Percentiles rank a stretch among this genome's conserved stretches.
Evolutionary conservation across 2,329 filamentous ascomycete species (phyloP).

Genomic region (Diaporthe velutina): DNA sequence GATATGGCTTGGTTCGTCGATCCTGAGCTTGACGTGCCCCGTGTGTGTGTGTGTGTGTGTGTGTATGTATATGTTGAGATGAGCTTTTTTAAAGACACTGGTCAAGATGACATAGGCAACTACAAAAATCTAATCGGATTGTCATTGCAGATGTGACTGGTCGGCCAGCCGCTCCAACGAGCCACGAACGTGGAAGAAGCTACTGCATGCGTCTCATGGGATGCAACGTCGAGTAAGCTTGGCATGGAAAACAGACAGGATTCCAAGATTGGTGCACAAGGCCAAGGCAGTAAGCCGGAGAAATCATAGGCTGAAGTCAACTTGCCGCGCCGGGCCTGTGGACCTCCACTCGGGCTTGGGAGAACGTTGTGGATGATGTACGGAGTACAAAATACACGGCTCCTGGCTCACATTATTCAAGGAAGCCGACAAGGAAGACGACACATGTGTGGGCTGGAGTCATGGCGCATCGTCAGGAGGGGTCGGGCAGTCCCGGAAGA

Average conservation of each 20-base stretch:
- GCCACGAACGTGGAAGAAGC: slow-evolving; percentile 22
- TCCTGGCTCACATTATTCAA: neutral
- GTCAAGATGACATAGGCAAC: neutral
- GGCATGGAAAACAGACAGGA: neutral
- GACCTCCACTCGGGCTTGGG: neutral
- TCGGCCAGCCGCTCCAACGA: neutral
- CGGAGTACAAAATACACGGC: neutral
- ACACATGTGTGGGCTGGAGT: slow-evolving; percentile 19
- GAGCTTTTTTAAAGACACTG: neutral
- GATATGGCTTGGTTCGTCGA: slow-evolving; percentile 4
- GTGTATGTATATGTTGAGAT: neutral
- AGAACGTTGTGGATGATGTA: neutral
- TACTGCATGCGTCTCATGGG: slow-evolving; percentile 25
- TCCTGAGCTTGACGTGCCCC: neutral
- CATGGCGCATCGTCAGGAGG: neutral
- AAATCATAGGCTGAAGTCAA: neutral
- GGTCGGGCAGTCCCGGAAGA: neutral
- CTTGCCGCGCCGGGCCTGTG: neutral
- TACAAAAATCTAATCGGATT: neutral
- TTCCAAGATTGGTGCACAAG: neutral
- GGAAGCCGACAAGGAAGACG: neutral
- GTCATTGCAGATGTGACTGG: neutral
- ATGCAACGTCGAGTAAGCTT: slow-evolving; percentile 13
- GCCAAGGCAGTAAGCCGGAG: neutral
- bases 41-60: neutral